Conservation (phyloP, 208 protist species). For the Naegleria gruberi region DNA sequence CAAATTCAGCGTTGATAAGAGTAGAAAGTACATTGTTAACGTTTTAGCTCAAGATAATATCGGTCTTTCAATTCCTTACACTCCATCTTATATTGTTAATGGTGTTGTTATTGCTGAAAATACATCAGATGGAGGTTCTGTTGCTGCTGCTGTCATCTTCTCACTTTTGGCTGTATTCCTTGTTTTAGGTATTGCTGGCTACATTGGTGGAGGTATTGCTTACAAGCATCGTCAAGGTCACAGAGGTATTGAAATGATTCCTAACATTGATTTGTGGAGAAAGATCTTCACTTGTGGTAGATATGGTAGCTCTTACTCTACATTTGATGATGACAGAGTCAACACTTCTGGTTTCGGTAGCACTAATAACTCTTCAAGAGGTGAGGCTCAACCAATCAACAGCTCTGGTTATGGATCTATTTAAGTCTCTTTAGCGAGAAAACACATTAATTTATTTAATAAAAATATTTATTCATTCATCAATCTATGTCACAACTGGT, state of each 20-base stretch:
- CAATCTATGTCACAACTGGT: background rate
- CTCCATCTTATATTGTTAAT: background rate
- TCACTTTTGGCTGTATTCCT: background rate
- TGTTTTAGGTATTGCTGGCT: background rate
- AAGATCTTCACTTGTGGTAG: background rate
- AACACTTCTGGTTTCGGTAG: background rate
- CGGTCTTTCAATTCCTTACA: background rate
- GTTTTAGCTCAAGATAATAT: background rate
- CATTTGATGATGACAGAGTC: background rate
- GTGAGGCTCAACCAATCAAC: background rate
- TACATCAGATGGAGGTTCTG: background rate
- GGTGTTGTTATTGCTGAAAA: background rate
- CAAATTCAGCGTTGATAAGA: background rate
- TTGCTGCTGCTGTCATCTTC: background rate
- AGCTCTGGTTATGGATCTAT: background rate
- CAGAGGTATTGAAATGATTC: background rate
- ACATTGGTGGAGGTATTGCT: background rate
- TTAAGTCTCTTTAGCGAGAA: background rate
- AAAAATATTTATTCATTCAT: too few species aligned
- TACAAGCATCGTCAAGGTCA: background rate
- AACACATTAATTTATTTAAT: background rate
- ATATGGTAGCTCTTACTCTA: background rate
- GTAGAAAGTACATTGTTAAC: background rate
- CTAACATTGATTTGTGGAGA: background rate
- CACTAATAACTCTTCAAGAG: background rate